A percentile compares a stretch with the other conserved stretches of the same genome.
These are phyloP conservation scores for Cutaneotrichosporon spelunceum DNA, from an alignment of 1,284 basidiomycete genomes.

Conservation along the genomic window DNA sequence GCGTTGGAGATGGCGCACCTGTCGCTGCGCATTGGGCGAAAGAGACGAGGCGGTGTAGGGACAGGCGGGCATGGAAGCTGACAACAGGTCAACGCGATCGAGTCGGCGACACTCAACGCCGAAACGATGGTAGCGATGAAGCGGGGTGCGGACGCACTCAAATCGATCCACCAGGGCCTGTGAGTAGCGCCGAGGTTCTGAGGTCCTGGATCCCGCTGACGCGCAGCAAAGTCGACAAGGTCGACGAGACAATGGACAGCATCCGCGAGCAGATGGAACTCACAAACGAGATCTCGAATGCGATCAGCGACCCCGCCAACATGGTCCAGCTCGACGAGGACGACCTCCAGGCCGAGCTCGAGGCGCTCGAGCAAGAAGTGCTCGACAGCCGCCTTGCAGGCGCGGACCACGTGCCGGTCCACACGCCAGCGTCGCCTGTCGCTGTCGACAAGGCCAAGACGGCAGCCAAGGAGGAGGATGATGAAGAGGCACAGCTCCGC, in stretches of 20 bases:
- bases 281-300: slow-evolving; percentile 92
- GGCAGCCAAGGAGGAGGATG: slow-evolving; percentile 65
- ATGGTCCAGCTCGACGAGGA: slow-evolving; percentile 74
- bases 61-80: background rate
- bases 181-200: slow-evolving; percentile 54
- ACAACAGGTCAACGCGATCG: slow-evolving; percentile 77
- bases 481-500: slow-evolving; percentile 88
- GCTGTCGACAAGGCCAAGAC: background rate
- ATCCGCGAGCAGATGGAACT: slow-evolving; percentile 92
- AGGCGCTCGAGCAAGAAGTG: slow-evolving; percentile 86
- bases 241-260: slow-evolving; percentile 85
- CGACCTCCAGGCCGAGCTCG: slow-evolving; percentile 77
- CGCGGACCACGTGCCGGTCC: slow-evolving; percentile 85
- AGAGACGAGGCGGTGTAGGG: background rate
- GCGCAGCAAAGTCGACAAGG: slow-evolving; percentile 78
- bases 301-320: slow-evolving; percentile 76
- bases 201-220: background rate
- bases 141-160: slow-evolving; percentile 87
- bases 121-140: slow-evolving; percentile 99
- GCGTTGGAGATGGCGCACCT: background rate
- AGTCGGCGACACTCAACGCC: slow-evolving; percentile 96
- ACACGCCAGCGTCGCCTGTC: slow-evolving; percentile 61
- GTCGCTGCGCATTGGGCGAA: background rate
- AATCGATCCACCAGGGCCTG: slow-evolving; percentile 88
- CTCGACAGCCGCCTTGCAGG: slow-evolving; percentile 82